Evolutionary conservation across 2,329 filamentous ascomycete species (phyloP), one percentile per base, ranked within the genome.

Genomic region (Verticillium dahliae): DNA sequence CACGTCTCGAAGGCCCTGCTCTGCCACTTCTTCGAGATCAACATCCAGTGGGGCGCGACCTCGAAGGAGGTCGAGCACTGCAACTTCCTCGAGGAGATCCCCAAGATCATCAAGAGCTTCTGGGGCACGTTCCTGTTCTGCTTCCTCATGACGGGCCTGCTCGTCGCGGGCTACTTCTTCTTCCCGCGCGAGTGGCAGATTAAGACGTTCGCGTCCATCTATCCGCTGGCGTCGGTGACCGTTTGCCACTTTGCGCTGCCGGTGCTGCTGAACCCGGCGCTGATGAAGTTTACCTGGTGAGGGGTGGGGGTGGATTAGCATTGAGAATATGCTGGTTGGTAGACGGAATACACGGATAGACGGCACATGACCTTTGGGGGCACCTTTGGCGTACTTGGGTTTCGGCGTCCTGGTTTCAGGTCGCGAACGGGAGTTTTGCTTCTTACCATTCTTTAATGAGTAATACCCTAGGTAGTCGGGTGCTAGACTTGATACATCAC

Each of bases 231-330:
- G 27, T 79, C 76, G 45, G 74, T 85, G 41, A 74, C 87, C 11
- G 72, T 78, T 55, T 77, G 76, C 41, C 84, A 88, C 69, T 84
- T 87, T 69, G 71, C 84, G 50, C 71, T 87, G 62, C 85, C 85
- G 10, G 80, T 89, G 57, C 78, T 78, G 61, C 72, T 88, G 63
- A 88, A 88, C 67, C 86, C 86, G 22, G 84, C 83, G 58, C 69
- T 88, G 74, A 88, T 89, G 85, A 78, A 81, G 69, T 85, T 87
- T 68, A 84, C 81, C 55, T 87, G 80, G 78, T 87, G 54, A 56
- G 13, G n/a, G 13, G 18, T 10, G 45, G 9, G n/a, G 45, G 45
- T 18, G 45, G 4, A 27, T 27, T 4, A 3, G 18, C 18, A 22
- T 22, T 50, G 45, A 5, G 35, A 37, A 37, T 7, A 27, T 27